Conservation (phyloP, 352 stramenopile genomes). For the Globisporangium irregulare region DNA sequence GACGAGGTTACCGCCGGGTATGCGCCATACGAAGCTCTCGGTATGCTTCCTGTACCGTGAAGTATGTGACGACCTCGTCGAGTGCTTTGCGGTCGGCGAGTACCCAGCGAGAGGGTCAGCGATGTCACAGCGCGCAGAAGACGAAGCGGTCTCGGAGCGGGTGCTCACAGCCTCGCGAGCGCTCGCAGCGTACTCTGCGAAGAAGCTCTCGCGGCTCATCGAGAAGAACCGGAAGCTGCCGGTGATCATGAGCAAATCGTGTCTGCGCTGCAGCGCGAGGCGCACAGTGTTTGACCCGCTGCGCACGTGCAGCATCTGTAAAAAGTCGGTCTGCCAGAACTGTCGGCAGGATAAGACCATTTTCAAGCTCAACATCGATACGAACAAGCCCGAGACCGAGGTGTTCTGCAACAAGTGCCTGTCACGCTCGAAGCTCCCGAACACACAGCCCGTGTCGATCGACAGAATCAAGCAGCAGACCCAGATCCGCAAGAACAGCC, state of each 20-base stretch:
- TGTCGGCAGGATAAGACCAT: conserved; percentile 33
- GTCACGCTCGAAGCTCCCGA: conserved; percentile 22
- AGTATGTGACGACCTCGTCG: conserved; percentile 49
- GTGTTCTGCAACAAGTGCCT: conserved; percentile 47
- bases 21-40: conserved; percentile 34
- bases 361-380: conserved; percentile 34
- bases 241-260: conserved; percentile 40
- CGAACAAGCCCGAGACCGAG: conserved; percentile 28
- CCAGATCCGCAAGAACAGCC: conserved; percentile 13
- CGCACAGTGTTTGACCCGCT: conserved; percentile 31
- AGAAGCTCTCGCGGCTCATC: conserved; percentile 35
- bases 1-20: conserved; percentile 12
- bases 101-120: conserved; percentile 33
- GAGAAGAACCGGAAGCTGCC: conserved; percentile 29
- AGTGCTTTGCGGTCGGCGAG: conserved; percentile 51
- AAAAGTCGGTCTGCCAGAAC: conserved; percentile 40
- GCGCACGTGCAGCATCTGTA: conserved; percentile 42
- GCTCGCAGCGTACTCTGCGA: conserved; percentile 33
- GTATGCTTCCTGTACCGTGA: conserved; percentile 51
- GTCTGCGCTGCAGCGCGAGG: conserved; percentile 35
- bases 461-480: conserved; percentile 8
- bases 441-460: conserved; percentile 19
- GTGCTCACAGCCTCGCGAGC: conserved; percentile 37
- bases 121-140: conserved; percentile 23
- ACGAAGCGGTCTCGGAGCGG: conserved; percentile 37